A percentile compares a stretch with the other conserved stretches of the same genome.
These are phyloP conservation scores for Erucastrum elatum DNA, from an alignment of 345 rosid genomes.

Conservation along the genomic window DNA sequence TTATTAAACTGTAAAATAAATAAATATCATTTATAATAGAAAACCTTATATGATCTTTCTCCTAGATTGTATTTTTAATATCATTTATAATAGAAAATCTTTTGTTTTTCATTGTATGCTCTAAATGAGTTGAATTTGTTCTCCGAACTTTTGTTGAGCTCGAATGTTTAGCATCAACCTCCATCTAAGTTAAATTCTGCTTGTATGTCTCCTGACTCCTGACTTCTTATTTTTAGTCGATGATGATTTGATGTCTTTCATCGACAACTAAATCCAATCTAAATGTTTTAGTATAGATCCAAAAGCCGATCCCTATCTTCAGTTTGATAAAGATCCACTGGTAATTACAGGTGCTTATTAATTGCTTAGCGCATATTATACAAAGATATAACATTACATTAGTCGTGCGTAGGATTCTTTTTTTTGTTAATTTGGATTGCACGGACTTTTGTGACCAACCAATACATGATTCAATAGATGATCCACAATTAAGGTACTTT, in stretches of 20 bases:
- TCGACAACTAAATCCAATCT: not conserved
- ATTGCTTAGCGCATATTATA: not conserved
- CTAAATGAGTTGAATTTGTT: not conserved
- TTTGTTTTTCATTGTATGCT: not conserved
- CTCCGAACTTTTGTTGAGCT: not conserved
- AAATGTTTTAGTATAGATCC: not conserved
- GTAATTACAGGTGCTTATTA: not conserved
- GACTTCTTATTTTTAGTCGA: not conserved
- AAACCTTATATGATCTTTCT: too few relatives aligned
- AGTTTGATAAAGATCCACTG: not conserved
- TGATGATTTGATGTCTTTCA: not conserved
- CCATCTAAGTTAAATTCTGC: not conserved
- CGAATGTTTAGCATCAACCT: not conserved
- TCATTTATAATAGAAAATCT: too few relatives aligned
- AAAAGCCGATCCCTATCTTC: not conserved
- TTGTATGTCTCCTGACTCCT: not conserved
- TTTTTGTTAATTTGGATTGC: too few relatives aligned
- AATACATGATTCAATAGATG: too few relatives aligned
- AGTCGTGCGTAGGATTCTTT: not conserved
- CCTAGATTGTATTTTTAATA: not conserved
- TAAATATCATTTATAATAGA: too few relatives aligned
- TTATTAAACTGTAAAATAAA: too few relatives aligned
- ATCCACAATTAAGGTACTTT: not conserved
- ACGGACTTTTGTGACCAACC: too few relatives aligned
- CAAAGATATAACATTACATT: not conserved